phyloP scores from a whole-genome alignment of 2,329 filamentous ascomycete species.

The Aspergillus costaricaensis region DNA sequence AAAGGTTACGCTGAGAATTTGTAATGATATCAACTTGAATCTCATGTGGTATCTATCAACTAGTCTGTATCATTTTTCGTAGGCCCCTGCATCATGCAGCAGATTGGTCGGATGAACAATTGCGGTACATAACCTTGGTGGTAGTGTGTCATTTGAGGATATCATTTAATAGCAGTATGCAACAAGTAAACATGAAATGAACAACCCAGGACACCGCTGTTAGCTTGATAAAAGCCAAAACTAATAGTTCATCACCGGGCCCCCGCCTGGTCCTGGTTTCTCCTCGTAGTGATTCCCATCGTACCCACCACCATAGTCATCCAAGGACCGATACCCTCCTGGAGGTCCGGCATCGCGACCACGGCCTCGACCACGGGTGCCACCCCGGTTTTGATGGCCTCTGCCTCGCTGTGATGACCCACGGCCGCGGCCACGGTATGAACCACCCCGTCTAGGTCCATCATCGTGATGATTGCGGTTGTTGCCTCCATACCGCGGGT shows the following conservation, averaged over 20 bases:
- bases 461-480: slow-evolving; percentile 46
- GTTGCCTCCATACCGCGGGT: slow-evolving; percentile 34
- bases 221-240: too few relatives aligned
- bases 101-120: too few relatives aligned
- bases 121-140: too few relatives aligned
- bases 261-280: slow-evolving; percentile 31
- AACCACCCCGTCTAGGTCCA: slow-evolving; percentile 39
- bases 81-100: too few relatives aligned
- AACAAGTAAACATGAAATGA: too few relatives aligned
- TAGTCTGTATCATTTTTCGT: too few relatives aligned
- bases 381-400: slow-evolving; percentile 39
- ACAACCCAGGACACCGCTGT: too few relatives aligned
- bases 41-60: too few relatives aligned
- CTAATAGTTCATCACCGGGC: slow-evolving; percentile 45
- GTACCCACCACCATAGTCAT: slow-evolving; percentile 52
- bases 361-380: slow-evolving; percentile 49
- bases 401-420: slow-evolving; percentile 42
- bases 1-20: too few relatives aligned
- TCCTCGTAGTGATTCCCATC: slow-evolving; percentile 27
- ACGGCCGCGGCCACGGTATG: slow-evolving; percentile 38
- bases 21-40: too few relatives aligned
- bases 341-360: slow-evolving; percentile 55
- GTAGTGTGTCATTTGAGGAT: too few relatives aligned
- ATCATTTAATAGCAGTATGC: too few relatives aligned
- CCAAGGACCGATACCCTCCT: slow-evolving; percentile 65